These are phyloP conservation scores for Hypoxylon sp. DNA, from an alignment of 2,329 filamentous ascomycete species.

Conservation along the genomic window DNA sequence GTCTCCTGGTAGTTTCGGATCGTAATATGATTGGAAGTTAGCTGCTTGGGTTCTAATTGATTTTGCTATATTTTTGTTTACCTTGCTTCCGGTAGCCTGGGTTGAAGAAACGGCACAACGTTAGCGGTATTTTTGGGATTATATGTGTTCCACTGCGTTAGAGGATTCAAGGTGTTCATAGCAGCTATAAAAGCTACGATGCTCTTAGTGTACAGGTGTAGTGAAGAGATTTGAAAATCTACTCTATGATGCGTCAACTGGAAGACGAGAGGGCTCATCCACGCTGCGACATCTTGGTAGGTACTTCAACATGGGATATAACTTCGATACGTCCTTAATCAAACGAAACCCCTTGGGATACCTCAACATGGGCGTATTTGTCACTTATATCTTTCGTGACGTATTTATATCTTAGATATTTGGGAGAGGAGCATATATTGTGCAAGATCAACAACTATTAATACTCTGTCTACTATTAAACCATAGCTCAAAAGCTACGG, in stretches of 20 bases:
- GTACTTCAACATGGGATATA: no score
- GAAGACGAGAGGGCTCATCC: not conserved
- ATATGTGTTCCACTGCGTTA: not conserved
- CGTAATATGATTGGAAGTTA: not conserved
- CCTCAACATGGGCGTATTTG: no score
- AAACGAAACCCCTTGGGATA: no score
- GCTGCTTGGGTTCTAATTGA: not conserved
- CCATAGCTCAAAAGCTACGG: not conserved
- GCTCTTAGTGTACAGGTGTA: no score
- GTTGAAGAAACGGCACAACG: not conserved
- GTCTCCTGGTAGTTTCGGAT: not conserved
- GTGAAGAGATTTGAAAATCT: not conserved
- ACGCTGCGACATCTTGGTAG: no score
- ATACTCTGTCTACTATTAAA: no score
- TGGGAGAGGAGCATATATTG: no score
- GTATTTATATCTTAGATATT: no score
- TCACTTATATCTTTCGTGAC: no score
- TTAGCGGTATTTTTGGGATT: not conserved
- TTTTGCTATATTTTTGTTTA: not conserved
- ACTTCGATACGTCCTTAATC: no score
- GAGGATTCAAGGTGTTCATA: not conserved
- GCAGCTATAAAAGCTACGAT: no score
- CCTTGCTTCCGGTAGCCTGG: not conserved
- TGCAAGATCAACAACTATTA: no score
- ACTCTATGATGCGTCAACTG: not conserved